A percentile compares a stretch with the other conserved stretches of the same genome.
These are phyloP conservation scores for Lactuca sativa DNA, from an alignment of 129 eudicot genomes.

Conservation along the genomic window DNA sequence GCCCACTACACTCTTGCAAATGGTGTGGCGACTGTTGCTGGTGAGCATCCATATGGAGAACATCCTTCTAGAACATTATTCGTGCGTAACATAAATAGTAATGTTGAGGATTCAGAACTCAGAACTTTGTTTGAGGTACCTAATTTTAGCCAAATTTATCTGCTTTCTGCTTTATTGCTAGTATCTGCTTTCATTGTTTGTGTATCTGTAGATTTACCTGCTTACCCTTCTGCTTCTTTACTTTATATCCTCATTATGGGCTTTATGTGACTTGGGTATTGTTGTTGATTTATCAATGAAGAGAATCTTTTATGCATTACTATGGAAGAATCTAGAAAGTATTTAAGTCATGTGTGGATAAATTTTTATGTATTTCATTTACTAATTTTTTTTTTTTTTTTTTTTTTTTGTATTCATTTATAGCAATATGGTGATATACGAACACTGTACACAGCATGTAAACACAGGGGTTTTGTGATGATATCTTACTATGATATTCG, in stretches of 20 bases:
- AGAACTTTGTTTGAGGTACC: slow-evolving; percentile 80
- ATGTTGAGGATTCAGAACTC: slow-evolving; percentile 90
- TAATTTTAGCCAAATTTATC: background rate
- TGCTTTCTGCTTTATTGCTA: too few species aligned
- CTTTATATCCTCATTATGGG: too few species aligned
- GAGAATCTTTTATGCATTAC: background rate
- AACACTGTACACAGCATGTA: slow-evolving; percentile 88
- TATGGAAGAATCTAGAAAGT: slow-evolving; percentile 4
- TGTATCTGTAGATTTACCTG: too few species aligned
- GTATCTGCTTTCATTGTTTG: too few species aligned
- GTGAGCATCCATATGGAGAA: slow-evolving; percentile 93
- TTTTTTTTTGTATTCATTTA: background rate
- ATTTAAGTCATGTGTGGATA: background rate
- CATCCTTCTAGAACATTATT: slow-evolving; percentile 94
- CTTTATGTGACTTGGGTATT: too few species aligned
- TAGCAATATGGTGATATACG: slow-evolving; percentile 95
- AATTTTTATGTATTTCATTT: background rate
- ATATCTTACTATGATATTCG: slow-evolving; percentile 95
- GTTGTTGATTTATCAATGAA: background rate
- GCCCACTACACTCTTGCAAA: slow-evolving; percentile 46
- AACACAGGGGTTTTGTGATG: slow-evolving; percentile 97
- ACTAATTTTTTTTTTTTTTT: slow-evolving; percentile 12
- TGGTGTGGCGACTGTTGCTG: slow-evolving; percentile 68
- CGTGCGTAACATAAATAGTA: slow-evolving; percentile 90
- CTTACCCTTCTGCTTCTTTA: too few species aligned